Base-by-base conservation (phyloP, 306 rosid species). In the Sicyos baderoa region DNA sequence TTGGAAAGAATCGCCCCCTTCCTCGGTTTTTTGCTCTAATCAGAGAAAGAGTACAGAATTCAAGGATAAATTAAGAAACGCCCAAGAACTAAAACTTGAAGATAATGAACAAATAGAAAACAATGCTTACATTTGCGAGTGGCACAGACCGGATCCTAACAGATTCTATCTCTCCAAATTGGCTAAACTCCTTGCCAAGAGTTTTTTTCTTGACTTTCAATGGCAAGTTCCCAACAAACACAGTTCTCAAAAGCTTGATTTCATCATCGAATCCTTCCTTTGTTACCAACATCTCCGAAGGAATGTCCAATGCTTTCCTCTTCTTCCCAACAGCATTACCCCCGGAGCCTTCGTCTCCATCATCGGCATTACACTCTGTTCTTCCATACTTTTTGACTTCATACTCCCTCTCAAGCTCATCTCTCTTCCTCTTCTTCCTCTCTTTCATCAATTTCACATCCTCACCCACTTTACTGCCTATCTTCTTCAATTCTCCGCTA, bases 101-200 rank as follows among this genome's bases (percentile, higher is more conserved):
- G 7, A 49, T 48, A 23, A 54, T 49, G 0, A 74, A 29, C 35
- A 21, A 51, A 62, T 6, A 35, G 70, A 55, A 10, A n/a, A 32
- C 19, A 78, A 75, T 2, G 84, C 98, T 79, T 82, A 93, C 99
- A 78, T 93, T 95, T 59, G 80, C 71, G 45, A 93, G 25, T 3
- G 97, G 97, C 55, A 93, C 87, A n/a, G 97, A 93, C 7, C 99
- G 97, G 75, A 90, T 80, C 85, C 99, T 93, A 58, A 93, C 91
- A 21, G 97, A 90, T 58, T 93, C 96, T 23, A 93, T 88, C 80
- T 93, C 99, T 11, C 97, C 99, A 76, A 88, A 93, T 50, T 81
- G 79, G 79, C 71, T 75, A 64, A 93, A 93, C 72, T 93, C 97
- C 78, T 79, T 86, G 54, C 80, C 70, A 67, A 93, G 71, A 59